Percentiles rank a stretch among this genome's conserved stretches.
phyloP scores from a whole-genome alignment of 148 eudicot species.

The Spergularia bocconei region DNA sequence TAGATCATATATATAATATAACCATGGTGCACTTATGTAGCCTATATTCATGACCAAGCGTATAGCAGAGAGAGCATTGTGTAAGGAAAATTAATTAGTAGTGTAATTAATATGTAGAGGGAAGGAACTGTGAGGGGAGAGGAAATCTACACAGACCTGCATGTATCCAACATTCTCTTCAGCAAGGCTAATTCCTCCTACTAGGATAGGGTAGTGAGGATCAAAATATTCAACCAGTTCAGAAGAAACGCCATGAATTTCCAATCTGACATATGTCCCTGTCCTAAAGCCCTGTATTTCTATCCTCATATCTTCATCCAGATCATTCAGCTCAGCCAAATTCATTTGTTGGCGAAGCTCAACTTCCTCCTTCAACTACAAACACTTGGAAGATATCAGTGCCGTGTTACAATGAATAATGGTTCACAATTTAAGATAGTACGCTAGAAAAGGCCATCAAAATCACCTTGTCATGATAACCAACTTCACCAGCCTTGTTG shows the following conservation, averaged over 20 bases:
- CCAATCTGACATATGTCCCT: constrained; percentile 86
- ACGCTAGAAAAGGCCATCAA: constrained; percentile 7
- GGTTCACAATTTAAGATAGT: not conserved
- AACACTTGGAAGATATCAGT: constrained; percentile 13
- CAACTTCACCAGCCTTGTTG: constrained; percentile 51
- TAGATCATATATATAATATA: too few species aligned
- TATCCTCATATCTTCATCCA: constrained; percentile 74
- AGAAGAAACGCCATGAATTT: constrained; percentile 78
- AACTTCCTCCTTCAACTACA: constrained; percentile 81
- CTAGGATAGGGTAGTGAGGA: constrained; percentile 82
- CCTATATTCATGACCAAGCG: not conserved
- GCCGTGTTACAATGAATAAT: not conserved
- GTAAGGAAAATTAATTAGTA: not conserved
- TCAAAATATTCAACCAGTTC: constrained; percentile 98
- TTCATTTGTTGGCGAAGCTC: constrained; percentile 80
- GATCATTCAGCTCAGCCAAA: constrained; percentile 81
- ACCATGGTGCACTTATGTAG: not conserved
- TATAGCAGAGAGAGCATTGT: not conserved
- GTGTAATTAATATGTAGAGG: not conserved
- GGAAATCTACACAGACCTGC: constrained; percentile 59
- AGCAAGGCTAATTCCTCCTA: constrained; percentile 85
- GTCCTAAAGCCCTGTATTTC: constrained; percentile 91
- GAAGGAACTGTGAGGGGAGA: not conserved
- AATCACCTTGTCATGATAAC: constrained; percentile 73
- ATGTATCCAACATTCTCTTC: constrained; percentile 97